Evolutionary conservation across 441 rosid genomes (phyloP).

Genomic region (Populus hybrid): DNA sequence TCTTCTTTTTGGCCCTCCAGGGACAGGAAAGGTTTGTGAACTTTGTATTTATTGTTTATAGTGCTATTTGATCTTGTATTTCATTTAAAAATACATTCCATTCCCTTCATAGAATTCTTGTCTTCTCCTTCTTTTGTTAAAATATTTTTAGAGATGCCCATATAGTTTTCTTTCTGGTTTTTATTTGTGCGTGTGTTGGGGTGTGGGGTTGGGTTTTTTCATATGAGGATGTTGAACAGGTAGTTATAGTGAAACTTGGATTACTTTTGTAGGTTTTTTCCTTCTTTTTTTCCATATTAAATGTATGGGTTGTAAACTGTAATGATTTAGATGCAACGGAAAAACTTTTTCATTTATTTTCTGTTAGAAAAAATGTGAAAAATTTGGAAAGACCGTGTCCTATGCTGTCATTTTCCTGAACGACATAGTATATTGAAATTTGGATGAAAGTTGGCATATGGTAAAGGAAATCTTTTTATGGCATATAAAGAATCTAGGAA

Average conservation of each 20-base stretch:
- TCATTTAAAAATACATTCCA: neutral
- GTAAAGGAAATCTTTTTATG: neutral
- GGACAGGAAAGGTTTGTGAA: constrained; percentile 87
- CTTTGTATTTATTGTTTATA: neutral
- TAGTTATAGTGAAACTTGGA: neutral
- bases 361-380: neutral
- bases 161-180: neutral
- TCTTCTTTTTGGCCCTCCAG: constrained; percentile 97
- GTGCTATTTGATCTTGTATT: neutral
- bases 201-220: neutral
- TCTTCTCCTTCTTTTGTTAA: neutral
- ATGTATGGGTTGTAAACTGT: neutral
- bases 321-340: neutral
- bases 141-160: neutral
- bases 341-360: neutral
- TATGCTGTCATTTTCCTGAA: neutral
- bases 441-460: neutral
- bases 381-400: neutral
- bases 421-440: neutral
- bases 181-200: neutral
- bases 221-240: neutral
- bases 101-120: neutral
- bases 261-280: neutral
- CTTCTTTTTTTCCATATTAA: neutral
- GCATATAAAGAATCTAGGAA: neutral